Evolutionary conservation across 139 green algal species (phyloP), one percentile per base, ranked within the genome.

Genomic region (Astrephomene gubernaculifera): DNA sequence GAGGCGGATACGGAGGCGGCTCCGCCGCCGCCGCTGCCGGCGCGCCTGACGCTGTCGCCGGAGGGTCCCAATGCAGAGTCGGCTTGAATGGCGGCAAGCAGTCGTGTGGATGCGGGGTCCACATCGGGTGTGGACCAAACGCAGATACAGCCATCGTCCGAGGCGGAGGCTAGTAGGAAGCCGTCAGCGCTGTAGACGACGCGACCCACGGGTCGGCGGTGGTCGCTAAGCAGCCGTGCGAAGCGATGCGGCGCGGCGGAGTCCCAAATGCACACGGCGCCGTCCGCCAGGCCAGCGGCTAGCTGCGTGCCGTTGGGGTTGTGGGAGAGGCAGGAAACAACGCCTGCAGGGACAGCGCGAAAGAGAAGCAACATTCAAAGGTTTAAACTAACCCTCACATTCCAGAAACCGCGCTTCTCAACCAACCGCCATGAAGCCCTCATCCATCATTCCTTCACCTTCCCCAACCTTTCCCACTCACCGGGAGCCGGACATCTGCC

Each of bases 191-290:
- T 41, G 63, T 54, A 84, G 25, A 74, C 33, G 0, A 84, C 63
- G 21, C 78, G 61, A 31, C 75, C 75, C 1, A 83, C 14, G 57
- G 75, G 75, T 24, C 57, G 75, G 36, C 39, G 6, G 39, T 83
- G 75, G 21, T 70, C 53, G 36, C 73, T 53, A 24, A 33, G 44
- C 53, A 82, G 73, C 44, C 73, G 52, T n/a, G 44, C 60, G 60
- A 60, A 83, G 1, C 60, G 76, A 29, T 44, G 22, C 10, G 74
- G 76, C 1, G 76, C n/a, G 1, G 49, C 43, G 0, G 78, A 31
- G 78, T 84, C 78, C 78, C 78, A 84, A n/a, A 84, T 25, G 27
- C 39, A 60, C 21, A 84, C 63, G 21, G 41, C 41, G 24, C 78
- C 78, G 63, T 84, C 63, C 17, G 41, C 43, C 12, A 84, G 31